phyloP scores from a whole-genome alignment of 2,329 filamentous ascomycete genomes.

The Alternaria arborescens region DNA sequence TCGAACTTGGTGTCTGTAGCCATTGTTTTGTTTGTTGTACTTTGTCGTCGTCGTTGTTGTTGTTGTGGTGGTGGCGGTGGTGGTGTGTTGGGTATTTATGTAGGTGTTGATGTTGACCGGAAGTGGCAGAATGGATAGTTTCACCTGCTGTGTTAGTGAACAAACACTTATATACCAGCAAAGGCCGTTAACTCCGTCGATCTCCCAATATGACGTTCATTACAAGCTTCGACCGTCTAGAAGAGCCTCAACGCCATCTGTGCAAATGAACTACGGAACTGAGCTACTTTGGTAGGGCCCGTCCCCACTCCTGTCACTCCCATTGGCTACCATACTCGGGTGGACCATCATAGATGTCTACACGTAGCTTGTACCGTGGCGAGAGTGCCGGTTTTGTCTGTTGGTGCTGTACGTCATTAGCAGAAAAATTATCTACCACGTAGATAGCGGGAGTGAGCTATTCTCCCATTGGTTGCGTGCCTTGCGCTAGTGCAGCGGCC shows the following conservation, averaged over 20 bases:
- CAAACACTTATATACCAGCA: conserved; percentile 7
- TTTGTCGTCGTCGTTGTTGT: neutral
- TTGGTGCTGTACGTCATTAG: conserved; percentile 13
- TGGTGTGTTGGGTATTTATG: neutral
- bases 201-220: conserved; percentile 10
- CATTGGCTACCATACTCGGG: neutral
- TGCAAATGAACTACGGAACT: conserved; percentile 1
- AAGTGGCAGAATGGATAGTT: neutral
- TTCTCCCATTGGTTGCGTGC: conserved; percentile 14
- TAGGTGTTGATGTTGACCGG: conserved; percentile 1
- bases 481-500: conserved; percentile 9
- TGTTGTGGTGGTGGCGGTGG: neutral
- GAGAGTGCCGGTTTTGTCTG: neutral
- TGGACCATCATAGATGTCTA: conserved; percentile 8
- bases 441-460: conserved; percentile 3
- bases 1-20: conserved; percentile 53
- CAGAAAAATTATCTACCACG: conserved; percentile 2
- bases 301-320: neutral
- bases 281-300: neutral
- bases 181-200: conserved; percentile 8
- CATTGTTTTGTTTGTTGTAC: conserved; percentile 19
- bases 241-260: neutral
- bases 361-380: neutral
- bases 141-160: neutral
- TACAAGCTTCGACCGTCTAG: conserved; percentile 8